Base-by-base conservation (phyloP, 73 alveolate species). In the Tetrahymena borealis region DNA sequence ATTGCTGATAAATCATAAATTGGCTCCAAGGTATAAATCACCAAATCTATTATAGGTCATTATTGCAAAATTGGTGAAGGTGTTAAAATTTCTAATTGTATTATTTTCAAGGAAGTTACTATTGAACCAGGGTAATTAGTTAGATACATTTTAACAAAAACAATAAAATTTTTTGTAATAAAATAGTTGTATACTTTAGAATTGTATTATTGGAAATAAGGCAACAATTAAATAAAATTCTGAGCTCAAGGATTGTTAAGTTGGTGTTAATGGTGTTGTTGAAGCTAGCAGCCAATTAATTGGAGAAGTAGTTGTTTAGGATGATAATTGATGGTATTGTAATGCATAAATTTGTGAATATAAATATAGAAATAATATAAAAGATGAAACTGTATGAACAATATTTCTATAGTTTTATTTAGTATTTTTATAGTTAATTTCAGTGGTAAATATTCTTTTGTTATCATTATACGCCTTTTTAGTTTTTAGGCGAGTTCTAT, bases 11-110 rank as follows among this genome's bases (percentile, higher is more conserved):
- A 90, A 33, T 39, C 93, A 0, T 35, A 90, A n/a, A 85, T 93
- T 6, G 95, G 95, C 2, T 38, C 78, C 16, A 93, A 93, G 16
- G 90, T 39, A 1, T 41, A 42, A 7, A 85, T 93, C 11, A 33
- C 38, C 39, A 93, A 92, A 85, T 93, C 95, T 0, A 85, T 93
- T 13, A 93, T 93, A 79, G 95, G 95, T 8, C 90, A 40, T 11
- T 32, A 93, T 24, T 93, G 95, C 78, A 93, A 85, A 15, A 93
- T 93, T 32, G 95, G 93, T 1, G 93, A 93, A 32, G 77, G 91
- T 79, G 95, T 93, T 10, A 93, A 93, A 90, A 93, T 93, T 39
- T 40, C 91, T 39, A 93, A 93, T 41, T 93, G 93, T 11, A 93
- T 93, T 15, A 93, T 93, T 31, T 60, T 93, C 39, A 85, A 85